Percentiles rank a stretch among this genome's conserved stretches.
Evolutionary conservation across 2,329 filamentous ascomycete species (phyloP).

Genomic region (Ceratocystis variospora): DNA sequence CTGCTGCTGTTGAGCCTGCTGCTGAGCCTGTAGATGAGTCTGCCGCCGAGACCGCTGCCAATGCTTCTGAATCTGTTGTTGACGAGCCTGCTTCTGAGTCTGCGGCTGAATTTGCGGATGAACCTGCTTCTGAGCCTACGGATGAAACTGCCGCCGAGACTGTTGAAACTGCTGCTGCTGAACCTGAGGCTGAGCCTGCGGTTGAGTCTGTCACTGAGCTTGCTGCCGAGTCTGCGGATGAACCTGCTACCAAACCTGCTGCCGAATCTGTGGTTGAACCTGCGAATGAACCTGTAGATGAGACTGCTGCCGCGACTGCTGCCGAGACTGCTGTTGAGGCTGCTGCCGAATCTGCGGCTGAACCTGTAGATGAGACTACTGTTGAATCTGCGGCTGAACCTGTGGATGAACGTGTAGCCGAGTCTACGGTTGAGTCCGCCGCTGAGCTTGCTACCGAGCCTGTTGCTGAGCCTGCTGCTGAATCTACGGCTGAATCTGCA

Average conservation of each 20-base stretch:
- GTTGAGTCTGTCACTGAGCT: no score
- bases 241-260: not conserved
- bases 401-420: not conserved
- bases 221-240: not conserved
- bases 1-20: no score
- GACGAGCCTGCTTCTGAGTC: no score
- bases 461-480: not conserved
- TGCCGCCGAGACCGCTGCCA: not conserved
- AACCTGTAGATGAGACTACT: not conserved
- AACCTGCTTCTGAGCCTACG: no score
- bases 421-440: not conserved
- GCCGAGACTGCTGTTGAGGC: constrained; percentile 11
- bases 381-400: constrained; percentile 5
- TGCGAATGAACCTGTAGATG: not conserved
- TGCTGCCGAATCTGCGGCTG: not conserved
- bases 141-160: no score
- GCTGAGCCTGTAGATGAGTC: not conserved
- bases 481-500: not conserved
- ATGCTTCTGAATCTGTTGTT: no score
- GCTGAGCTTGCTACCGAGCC: not conserved
- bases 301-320: constrained; percentile 8
- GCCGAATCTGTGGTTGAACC: not conserved
- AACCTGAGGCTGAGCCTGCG: no score
- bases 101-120: no score
- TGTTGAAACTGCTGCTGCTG: no score